Evolutionary conservation across 768 basidiomycete species (phyloP).

Genomic region (Boletus pseudopeckii): DNA sequence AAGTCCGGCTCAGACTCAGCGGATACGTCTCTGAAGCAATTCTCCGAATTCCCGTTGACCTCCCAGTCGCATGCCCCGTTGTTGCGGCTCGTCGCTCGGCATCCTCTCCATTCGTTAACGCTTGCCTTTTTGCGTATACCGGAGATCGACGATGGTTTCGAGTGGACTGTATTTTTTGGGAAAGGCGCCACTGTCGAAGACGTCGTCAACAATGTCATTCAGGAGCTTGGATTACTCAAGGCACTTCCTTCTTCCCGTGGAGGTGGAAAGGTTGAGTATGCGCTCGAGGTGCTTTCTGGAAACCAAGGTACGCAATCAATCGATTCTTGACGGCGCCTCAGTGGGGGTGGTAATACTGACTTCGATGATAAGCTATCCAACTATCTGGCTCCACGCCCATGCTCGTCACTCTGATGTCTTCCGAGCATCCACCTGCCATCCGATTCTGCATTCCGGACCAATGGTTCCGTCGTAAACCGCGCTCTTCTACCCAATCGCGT

Average conservation of each 20-base stretch:
- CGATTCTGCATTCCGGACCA: slow-evolving; percentile 73
- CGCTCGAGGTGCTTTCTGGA: slow-evolving; percentile 60
- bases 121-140: slow-evolving; percentile 66
- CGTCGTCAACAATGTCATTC: slow-evolving; percentile 47
- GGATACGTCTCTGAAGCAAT: slow-evolving; percentile 44
- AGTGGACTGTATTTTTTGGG: slow-evolving; percentile 64
- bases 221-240: slow-evolving; percentile 69
- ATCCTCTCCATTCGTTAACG: slow-evolving; percentile 52
- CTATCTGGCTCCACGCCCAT: slow-evolving; percentile 12
- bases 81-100: slow-evolving; percentile 68
- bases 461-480: slow-evolving; percentile 72
- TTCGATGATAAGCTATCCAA: slow-evolving; percentile 11
- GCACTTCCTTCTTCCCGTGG: slow-evolving; percentile 64
- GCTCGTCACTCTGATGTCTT: slow-evolving; percentile 14
- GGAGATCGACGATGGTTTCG: slow-evolving; percentile 71
- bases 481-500: slow-evolving; percentile 46
- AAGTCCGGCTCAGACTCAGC: slow-evolving; percentile 31
- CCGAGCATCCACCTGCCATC: slow-evolving; percentile 31
- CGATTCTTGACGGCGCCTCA: not conserved
- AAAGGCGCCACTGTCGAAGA: slow-evolving; percentile 53
- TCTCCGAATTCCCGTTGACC: slow-evolving; percentile 68
- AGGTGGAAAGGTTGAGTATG: slow-evolving; percentile 62
- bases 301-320: slow-evolving; percentile 43
- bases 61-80: slow-evolving; percentile 63
- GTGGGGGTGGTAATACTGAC: not conserved